Evolutionary conservation across 257 asterid species (phyloP).

Genomic region (Leonotis leonurus): DNA sequence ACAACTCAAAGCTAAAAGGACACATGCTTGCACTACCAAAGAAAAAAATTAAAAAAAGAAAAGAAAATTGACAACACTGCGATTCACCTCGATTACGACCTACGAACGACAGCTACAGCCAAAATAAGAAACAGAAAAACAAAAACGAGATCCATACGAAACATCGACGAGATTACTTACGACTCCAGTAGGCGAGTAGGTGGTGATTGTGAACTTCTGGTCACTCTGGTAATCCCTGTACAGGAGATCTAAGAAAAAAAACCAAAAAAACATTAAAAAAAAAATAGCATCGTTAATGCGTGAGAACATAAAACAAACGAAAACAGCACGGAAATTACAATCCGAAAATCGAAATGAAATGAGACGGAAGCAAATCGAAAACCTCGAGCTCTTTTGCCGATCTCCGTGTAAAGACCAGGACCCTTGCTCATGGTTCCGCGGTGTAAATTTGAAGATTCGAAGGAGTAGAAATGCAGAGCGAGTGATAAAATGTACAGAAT

Average conservation of each 20-base stretch:
- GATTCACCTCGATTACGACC: not conserved
- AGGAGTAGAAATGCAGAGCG: not conserved
- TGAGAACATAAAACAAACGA: not conserved
- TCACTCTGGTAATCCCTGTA: constrained; percentile 76
- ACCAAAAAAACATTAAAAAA: not conserved
- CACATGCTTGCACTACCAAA: not conserved
- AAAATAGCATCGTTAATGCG: not conserved
- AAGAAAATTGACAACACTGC: not conserved
- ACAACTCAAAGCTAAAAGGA: not conserved
- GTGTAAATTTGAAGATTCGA: constrained; percentile 15
- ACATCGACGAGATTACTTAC: constrained; percentile 34
- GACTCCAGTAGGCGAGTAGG: constrained; percentile 86
- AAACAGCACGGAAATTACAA: not conserved
- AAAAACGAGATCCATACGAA: constrained; percentile 15
- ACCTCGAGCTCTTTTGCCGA: constrained; percentile 90
- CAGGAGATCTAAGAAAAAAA: constrained; percentile 47
- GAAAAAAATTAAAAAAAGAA: not conserved
- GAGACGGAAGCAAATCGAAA: not conserved
- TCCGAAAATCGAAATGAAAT: not conserved
- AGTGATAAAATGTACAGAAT: constrained; percentile 1
- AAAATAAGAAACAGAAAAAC: not conserved
- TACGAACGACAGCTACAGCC: constrained; percentile 1
- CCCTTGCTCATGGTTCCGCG: constrained; percentile 73
- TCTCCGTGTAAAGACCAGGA: constrained; percentile 84
- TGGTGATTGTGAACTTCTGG: constrained; percentile 76